A percentile compares a stretch with the other conserved stretches of the same genome.
phyloP scores from a whole-genome alignment of 441 rosid genomes.

The Kokia cookei region DNA sequence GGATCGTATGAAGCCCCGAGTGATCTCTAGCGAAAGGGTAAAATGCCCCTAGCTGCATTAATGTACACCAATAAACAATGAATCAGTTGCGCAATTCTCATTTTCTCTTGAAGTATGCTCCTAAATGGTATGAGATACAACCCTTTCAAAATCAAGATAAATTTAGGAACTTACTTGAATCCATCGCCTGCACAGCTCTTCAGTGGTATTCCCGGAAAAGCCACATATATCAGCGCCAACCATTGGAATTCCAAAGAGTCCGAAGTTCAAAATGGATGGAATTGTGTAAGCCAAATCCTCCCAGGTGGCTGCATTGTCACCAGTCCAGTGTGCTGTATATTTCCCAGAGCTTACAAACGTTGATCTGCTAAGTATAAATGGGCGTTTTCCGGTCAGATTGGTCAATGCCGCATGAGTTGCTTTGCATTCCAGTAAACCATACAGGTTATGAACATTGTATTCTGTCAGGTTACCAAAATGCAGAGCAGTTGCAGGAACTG shows the following conservation, averaged over 20 bases:
- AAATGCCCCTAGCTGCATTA: slow-evolving; percentile 65
- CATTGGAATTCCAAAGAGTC: slow-evolving; percentile 80
- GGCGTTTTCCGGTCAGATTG: slow-evolving; percentile 45
- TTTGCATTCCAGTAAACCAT: slow-evolving; percentile 59
- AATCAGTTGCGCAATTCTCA: too few species aligned
- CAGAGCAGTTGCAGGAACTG: slow-evolving; percentile 49
- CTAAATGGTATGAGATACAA: too few species aligned
- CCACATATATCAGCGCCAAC: slow-evolving; percentile 71
- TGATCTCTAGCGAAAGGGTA: slow-evolving; percentile 83
- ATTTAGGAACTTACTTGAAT: slow-evolving; percentile 46
- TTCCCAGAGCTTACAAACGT: slow-evolving; percentile 75
- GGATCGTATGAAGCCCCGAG: slow-evolving; percentile 10
- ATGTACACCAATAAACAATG: too few species aligned
- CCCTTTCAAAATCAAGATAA: too few species aligned
- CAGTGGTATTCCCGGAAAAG: slow-evolving; percentile 35
- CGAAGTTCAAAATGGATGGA: slow-evolving; percentile 55
- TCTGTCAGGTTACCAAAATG: slow-evolving; percentile 57
- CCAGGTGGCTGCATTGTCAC: slow-evolving; percentile 67
- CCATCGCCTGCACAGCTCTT: slow-evolving; percentile 74
- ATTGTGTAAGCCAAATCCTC: slow-evolving; percentile 57
- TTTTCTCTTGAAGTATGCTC: too few species aligned
- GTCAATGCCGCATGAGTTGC: slow-evolving; percentile 51
- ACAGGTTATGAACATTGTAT: slow-evolving; percentile 64
- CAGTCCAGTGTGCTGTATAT: slow-evolving; percentile 86
- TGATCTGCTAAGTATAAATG: slow-evolving; percentile 69